Base-by-base conservation (phyloP, 495 filamentous ascomycete species). In the Usnea hakonensis region DNA sequence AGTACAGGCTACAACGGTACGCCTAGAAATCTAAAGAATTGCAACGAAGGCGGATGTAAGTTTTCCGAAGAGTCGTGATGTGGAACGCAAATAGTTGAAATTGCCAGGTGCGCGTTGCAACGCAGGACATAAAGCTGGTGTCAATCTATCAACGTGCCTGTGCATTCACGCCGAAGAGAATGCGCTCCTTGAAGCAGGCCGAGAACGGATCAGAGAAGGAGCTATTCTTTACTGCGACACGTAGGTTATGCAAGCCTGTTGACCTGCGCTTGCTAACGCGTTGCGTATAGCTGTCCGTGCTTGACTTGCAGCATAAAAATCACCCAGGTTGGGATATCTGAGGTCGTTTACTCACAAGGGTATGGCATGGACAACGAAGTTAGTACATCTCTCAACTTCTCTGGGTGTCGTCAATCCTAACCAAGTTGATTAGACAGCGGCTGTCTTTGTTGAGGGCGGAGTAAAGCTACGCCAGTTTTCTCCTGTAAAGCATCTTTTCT, bases 291-390 rank as follows among this genome's bases (percentile, higher is more conserved):
- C 21, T 97, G 94, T 68, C 94, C 94, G 16, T 98, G 94, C 68
- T 79, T 97, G 77, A 98, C 94, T n/a, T 98, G 94, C 72, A 93
- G 89, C 65, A 92, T 97, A 75, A 98, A 98, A 73, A 97, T 98
- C 69, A 85, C 88, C 10, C 94, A 98, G 74, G 90, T 97, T 30
- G 94, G 94, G 0, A 95, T 98, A 36, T 84, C 80, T 28, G 94
- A 98, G 77, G 94, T 98, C 32, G 94, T 98, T 33, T 98, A 95
- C 71, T 89, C 83, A 54, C 87, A 94, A 69, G 84, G 90, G 9
- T 98, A 98, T 69, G 90, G 89, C 63, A 96, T 98, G 89, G 94
- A 98, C 72, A 77, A 74, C 30, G 83, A 80, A 62, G 83, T 84
- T 66, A 63, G 74, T 59, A 52, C 19, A 35, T 38, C 23, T 2